Evolutionary conservation across 164 flowering plant genomes (phyloP), one percentile per base, ranked within the genome.

Genomic region (Aristolochia californica): DNA sequence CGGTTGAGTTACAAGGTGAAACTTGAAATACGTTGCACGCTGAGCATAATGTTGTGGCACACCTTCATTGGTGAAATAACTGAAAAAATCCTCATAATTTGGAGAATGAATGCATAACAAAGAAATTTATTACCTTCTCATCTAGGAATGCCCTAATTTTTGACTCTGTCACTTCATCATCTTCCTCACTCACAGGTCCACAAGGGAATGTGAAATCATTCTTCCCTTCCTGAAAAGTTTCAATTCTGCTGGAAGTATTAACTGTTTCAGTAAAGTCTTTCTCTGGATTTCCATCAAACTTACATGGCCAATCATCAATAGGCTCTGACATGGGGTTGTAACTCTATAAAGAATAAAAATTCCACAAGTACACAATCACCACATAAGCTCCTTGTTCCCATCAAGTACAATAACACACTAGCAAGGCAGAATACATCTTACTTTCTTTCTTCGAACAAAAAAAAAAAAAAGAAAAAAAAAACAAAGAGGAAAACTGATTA

Each of bases 301-400:
- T 77, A 71, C 75, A 70, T 7, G 70, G 68, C 84, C 83, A 82
- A 45, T 76, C 83, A 70, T 81, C 83, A 48, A 60, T 27, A 5
- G 91, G 88, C 68, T 85, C 88, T 26, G 70, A 66, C 76, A 78
- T 79, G 30, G 88, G 86, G 64, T 81, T 85, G 63, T 75, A 81
- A 63, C 84, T 85, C 91, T 82, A 48, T 23, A 27, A 55, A 27
- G 55, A 23, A 50, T n/a, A 74, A 21, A 56, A 59, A 56, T 45
- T 15, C 5, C 38, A 53, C 21, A 17, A 34, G 40, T 34, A 59
- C 43, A 12, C 10, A 26, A 49, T 21, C 61, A 56, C 45, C 24
- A 15, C 21, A 54, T 13, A 27, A 68, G 30, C 22, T 40, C 44
- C 38, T 18, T 18, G 38, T 53, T 45, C 25, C 18, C 16, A 10